Percentiles rank a stretch among this genome's conserved stretches.
Evolutionary conservation across 257 asterid genomes (phyloP).

Genomic region (Coffea canephora): DNA sequence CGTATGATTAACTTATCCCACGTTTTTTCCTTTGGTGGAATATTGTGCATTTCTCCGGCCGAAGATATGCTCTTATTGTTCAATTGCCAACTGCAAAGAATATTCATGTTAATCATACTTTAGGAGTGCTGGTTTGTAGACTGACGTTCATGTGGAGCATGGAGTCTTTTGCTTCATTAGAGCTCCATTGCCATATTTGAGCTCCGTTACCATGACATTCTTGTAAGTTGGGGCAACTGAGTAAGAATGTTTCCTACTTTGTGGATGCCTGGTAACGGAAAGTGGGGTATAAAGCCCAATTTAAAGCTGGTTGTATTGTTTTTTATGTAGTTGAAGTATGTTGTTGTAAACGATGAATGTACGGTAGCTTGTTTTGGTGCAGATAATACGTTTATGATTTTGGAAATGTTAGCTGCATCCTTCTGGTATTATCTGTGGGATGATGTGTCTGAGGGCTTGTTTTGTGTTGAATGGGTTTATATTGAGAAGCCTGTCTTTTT

Average conservation of each 20-base stretch:
- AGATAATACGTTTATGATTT: not conserved
- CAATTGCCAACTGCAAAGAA: not conserved
- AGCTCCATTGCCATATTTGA: not conserved
- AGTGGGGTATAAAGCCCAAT: not conserved
- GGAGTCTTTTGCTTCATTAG: not conserved
- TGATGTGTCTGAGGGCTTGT: not conserved
- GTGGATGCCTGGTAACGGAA: not conserved
- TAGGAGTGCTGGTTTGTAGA: not conserved
- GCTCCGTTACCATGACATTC: too few species aligned
- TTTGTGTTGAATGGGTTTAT: not conserved
- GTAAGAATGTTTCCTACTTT: too few species aligned
- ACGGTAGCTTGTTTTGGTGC: not conserved
- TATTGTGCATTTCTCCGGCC: too few species aligned
- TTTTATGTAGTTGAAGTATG: not conserved
- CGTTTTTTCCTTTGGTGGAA: too few species aligned
- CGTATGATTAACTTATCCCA: too few species aligned
- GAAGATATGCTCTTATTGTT: too few species aligned
- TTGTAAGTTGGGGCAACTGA: not conserved
- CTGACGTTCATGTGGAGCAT: not conserved
- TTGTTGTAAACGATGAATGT: not conserved
- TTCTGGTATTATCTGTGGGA: not conserved
- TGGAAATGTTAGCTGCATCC: not conserved
- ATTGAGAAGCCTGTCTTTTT: not conserved
- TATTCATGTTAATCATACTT: not conserved
- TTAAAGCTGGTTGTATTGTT: not conserved